Evolutionary conservation across 805 yeast species (phyloP), one percentile per base, ranked within the genome.

Genomic region (Teunomyces tritomae): DNA sequence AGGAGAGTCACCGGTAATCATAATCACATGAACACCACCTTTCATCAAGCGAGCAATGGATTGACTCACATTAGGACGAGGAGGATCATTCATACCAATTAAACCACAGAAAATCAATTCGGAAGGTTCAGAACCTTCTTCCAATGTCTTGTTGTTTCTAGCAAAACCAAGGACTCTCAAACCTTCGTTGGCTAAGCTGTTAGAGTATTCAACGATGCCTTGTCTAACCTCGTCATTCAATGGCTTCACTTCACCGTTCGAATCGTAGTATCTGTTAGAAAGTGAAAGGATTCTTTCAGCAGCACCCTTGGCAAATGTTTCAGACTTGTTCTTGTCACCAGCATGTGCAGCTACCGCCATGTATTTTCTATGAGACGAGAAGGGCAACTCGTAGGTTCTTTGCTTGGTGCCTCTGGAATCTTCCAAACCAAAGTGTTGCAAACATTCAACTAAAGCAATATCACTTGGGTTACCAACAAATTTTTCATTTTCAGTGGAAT

Each of bases 11-110:
- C 97, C 97, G 7, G 99, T 94, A 54, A 94, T 92, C 98, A 94
- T 94, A 44, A 94, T 88, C n/a, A 94, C 89, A 61, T 89, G 96
- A 36, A 94, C 99, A 39, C 98, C 96, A 52, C 98, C 97, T 60
- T 83, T 83, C 73, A 90, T 76, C 48, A 94, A 76, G 53, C 83
- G 76, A 33, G 87, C 79, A 49, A 94, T 80, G 1, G 97, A 87
- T 43, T 76, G 72, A 43, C 81, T 78, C 3, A 94, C 98, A 52
- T 85, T 83, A 8, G 91, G 86, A 60, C 99, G 82, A 48, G 99
- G 99, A 8, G 99, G 99, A 68, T 94, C 99, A 58, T 89, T 89
- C 96, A 94, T 90, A 47, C 97, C 98, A 53, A 89, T 76, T 39
- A 94, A 69, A 9, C 99, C 99, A 54, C 87, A 78, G 61, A 92